Evolutionary conservation across 2,329 filamentous ascomycete species (phyloP), one percentile per base, ranked within the genome.

Genomic region (Cytospora piceae): DNA sequence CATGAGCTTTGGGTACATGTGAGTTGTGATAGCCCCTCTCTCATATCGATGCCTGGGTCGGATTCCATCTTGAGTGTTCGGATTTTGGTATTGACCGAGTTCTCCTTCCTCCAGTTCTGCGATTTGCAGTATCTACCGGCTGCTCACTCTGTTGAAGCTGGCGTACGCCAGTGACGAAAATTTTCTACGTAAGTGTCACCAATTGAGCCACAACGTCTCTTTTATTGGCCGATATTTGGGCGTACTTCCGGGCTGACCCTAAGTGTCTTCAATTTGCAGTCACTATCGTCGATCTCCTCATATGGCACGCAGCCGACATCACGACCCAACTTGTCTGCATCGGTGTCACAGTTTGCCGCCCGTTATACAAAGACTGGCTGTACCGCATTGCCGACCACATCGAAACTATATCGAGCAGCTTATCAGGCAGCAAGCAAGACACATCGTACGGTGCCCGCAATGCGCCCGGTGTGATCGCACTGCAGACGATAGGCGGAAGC

Each of bases 1-100:
- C 34, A 68, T 68, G 66, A 68, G 66, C 12, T 39, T 68, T 32
- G 57, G 55, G 3, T 68, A 68, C 15, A n/a, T 68, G 66, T 65
- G 29, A 60, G 66, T 57, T 8, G 2, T 8, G 46, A 5, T 3
- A 12, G 7, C 5, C 7, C 7, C 4, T 12, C 22, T 5, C n/a
- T 12, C 1, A 4, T 5, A 29, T 29, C 27, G 27, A 29, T 29
- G 27, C 27, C 27, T 29, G 27, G 27, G 27, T 29, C 27, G 5
- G 27, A 6, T 29, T 17, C 24, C 3, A 34, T 9, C n/a, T 11
- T 20, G 32, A 17, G 4, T 15, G 2, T n/a, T 9, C 12, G 7
- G 8, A 8, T 6, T 0, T 4, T 56, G 37, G 2, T 4, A 17
- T 31, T 56, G 31, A 60, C 29, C 22, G 32, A 22, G 15, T 20